Percentiles rank a stretch among this genome's conserved stretches.
These are phyloP conservation scores for Lepiota venenata DNA, from an alignment of 768 basidiomycete species.

Conservation along the genomic window DNA sequence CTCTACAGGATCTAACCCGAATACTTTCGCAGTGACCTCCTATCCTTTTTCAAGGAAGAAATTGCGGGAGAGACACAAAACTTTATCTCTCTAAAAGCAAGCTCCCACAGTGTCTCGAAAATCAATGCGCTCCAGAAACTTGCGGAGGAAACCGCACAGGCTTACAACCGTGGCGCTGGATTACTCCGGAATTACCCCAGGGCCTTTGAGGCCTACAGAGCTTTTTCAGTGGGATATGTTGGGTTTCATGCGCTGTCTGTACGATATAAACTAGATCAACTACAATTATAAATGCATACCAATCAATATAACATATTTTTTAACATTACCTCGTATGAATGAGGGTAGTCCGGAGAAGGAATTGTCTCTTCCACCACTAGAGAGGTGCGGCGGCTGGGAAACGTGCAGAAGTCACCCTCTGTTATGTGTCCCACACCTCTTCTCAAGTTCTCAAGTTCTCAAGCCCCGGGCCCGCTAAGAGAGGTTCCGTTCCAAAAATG, in stretches of 20 bases:
- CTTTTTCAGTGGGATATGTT: not conserved
- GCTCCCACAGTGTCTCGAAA: slow-evolving; percentile 20
- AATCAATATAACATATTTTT: too few relatives aligned
- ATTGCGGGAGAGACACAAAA: slow-evolving; percentile 28
- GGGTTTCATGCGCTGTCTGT: not conserved
- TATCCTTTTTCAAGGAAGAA: slow-evolving; percentile 41
- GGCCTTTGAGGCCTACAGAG: not conserved
- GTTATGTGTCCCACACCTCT: too few relatives aligned
- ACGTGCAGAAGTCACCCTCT: too few relatives aligned
- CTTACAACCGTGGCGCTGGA: slow-evolving; percentile 10
- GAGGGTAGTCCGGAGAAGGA: too few relatives aligned
- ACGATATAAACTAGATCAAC: not conserved
- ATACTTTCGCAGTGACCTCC: slow-evolving; percentile 26
- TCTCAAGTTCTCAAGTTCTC: too few relatives aligned
- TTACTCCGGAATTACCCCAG: not conserved
- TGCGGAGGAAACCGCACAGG: slow-evolving; percentile 19
- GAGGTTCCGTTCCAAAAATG: too few relatives aligned
- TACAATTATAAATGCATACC: not conserved
- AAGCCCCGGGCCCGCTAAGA: too few relatives aligned
- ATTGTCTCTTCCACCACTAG: too few relatives aligned
- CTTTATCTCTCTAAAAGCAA: slow-evolving; percentile 28
- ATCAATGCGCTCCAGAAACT: slow-evolving; percentile 20
- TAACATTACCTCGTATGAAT: too few relatives aligned
- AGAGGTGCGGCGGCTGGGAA: too few relatives aligned
- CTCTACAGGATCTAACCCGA: too few relatives aligned